Evolutionary conservation across 2,329 filamentous ascomycete species (phyloP), one percentile per base, ranked within the genome.

Genomic region (Xylaria sp.): DNA sequence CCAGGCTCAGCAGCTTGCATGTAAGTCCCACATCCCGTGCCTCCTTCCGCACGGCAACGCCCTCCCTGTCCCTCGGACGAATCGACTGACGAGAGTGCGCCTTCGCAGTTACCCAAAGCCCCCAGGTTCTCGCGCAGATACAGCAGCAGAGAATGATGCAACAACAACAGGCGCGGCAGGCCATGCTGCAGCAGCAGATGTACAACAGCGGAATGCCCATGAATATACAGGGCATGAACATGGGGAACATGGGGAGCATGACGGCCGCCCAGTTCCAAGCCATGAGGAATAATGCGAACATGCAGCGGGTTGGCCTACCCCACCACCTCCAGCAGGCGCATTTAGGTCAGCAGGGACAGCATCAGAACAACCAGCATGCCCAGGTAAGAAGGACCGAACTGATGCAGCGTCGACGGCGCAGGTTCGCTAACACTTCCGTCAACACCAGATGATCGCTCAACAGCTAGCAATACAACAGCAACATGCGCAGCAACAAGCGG

Each of bases 251-350:
- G 49, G 18, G n/a, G 16, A 76, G 69, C 20, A 69, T 71, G 50
- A 74, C 75, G 22, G 53, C 62, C 3, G 59, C 60, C 44, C 77
- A 79, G 64, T 73, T 75, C 50, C 70, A 74, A 39, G 74, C 76
- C 24, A 73, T 79, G 68, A 71, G 75, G 50, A 69, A 66, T 24
- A 62, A 59, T 26, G 57, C 65, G 13, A 67, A 69, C 59, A 72
- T 74, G 63, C 70, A 69, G 56, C 69, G 70, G 48, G 70, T 75
- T n/a, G 71, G 71, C 59, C 65, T 78, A 37, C 74, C 75, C 19
- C 72, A 72, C 44, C 76, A 78, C 64, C 66, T 80, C 26, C 75
- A 75, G 45, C 72, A 71, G 46, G 68, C 70, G 43, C 68, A 75
- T 55, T 66, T 70, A 39, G 59, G 59, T 21, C 67, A 69, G 47